Percentiles rank a stretch among this genome's conserved stretches.
phyloP scores from a whole-genome alignment of 257 asterid genomes.

The Solanum pinnatisectum region DNA sequence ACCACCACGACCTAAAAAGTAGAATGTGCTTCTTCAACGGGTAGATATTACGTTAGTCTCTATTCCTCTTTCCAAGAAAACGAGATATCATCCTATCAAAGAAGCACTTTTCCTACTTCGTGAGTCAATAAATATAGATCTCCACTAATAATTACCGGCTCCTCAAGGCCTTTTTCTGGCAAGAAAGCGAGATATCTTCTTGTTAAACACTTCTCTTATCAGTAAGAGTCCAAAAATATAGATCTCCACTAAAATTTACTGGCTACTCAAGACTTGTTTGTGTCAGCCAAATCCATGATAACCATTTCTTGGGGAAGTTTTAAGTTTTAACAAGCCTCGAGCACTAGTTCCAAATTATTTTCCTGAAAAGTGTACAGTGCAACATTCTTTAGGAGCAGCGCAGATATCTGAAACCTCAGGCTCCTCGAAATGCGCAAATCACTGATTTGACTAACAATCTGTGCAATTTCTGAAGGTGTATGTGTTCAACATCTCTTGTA shows the following conservation, averaged over 20 bases:
- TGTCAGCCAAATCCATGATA: conserved; percentile 1
- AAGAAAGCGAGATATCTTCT: conserved; percentile 1
- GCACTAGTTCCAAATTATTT: background rate
- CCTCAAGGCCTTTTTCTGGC: conserved; percentile 2
- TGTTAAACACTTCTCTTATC: background rate
- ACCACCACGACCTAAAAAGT: conserved; percentile 1
- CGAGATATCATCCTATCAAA: conserved; percentile 10
- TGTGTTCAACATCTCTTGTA: background rate
- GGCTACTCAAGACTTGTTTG: background rate
- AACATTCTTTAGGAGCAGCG: conserved; percentile 8
- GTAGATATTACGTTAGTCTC: background rate
- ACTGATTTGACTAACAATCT: background rate
- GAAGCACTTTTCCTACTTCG: conserved; percentile 41
- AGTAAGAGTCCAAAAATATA: conserved; percentile 11
- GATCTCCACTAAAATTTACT: background rate
- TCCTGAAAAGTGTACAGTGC: background rate
- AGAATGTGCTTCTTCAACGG: background rate
- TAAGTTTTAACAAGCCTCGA: conserved; percentile 1
- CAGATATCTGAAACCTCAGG: conserved; percentile 5
- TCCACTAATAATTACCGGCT: background rate
- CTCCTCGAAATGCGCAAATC: conserved; percentile 4
- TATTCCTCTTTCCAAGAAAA: background rate
- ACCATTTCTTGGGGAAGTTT: background rate
- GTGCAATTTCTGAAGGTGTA: background rate
- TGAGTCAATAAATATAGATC: conserved; percentile 10